Percentiles rank a stretch among this genome's conserved stretches.
Conservation (phyloP, 257 asterid species). For the Eucommia ulmoides region DNA sequence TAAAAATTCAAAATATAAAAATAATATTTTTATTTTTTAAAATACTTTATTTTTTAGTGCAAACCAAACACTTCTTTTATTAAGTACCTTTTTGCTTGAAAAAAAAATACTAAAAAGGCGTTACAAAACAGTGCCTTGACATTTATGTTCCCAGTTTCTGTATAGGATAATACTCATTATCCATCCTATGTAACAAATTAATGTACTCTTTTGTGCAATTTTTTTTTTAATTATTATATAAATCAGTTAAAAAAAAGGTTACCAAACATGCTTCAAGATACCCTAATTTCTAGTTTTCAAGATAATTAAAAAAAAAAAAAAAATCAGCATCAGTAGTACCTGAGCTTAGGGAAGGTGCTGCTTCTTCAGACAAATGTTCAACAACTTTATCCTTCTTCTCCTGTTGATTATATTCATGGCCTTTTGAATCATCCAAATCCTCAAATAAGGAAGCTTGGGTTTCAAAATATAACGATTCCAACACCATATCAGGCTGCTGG, state of each 20-base stretch:
- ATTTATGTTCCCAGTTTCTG: not conserved
- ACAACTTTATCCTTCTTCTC: not conserved
- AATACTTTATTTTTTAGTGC: no score
- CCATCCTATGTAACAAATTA: not conserved
- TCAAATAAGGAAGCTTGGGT: not conserved
- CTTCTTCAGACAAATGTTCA: not conserved
- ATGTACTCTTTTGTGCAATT: not conserved
- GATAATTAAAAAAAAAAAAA: no score
- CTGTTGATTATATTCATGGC: not conserved
- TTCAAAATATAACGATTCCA: not conserved
- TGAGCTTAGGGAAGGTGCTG: not conserved
- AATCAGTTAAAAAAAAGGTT: not conserved
- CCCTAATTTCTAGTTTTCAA: not conserved
- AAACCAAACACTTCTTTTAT: no score
- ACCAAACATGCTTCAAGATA: not conserved
- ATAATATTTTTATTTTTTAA: no score
- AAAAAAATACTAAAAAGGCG: no score
- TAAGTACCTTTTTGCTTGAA: no score
- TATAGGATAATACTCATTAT: not conserved
- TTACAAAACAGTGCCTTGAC: no score
- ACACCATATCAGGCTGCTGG: not conserved
- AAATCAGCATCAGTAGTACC: not conserved
- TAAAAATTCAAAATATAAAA: no score
- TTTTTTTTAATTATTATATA: no score
- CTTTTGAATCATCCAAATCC: not conserved